Percentiles rank a stretch among this genome's conserved stretches.
These are phyloP conservation scores for Cyclotella atomus DNA, from an alignment of 108 stramenopile species.

Conservation along the genomic window DNA sequence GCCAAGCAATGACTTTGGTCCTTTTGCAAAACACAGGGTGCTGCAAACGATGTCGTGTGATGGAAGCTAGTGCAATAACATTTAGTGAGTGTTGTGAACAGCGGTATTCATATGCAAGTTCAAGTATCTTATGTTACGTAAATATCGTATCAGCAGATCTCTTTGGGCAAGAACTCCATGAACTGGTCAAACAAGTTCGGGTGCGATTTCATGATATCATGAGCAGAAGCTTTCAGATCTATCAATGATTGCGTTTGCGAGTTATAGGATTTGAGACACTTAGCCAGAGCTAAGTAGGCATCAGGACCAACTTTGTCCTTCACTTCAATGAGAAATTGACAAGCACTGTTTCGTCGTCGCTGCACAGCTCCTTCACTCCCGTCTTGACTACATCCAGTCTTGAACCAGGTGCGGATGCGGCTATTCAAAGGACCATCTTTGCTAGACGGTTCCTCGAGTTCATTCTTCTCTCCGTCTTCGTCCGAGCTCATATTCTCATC, in stretches of 20 bases:
- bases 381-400: conserved; percentile 53
- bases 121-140: too few relatives aligned
- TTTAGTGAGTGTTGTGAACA: too few relatives aligned
- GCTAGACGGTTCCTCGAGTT: neutral
- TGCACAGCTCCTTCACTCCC: conserved; percentile 58
- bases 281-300: conserved; percentile 57
- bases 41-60: too few relatives aligned
- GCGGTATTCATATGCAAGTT: neutral
- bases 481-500: conserved; percentile 31
- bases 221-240: conserved; percentile 48
- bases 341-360: conserved; percentile 57
- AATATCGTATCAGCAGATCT: too few relatives aligned
- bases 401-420: conserved; percentile 42
- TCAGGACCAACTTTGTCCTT: conserved; percentile 51
- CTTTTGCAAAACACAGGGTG: too few relatives aligned
- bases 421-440: conserved; percentile 25
- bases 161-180: conserved; percentile 66
- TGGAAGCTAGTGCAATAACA: too few relatives aligned
- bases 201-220: conserved; percentile 58
- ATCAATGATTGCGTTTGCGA: conserved; percentile 38
- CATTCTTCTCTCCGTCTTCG: conserved; percentile 21
- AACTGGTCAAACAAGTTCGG: conserved; percentile 58
- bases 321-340: conserved; percentile 62
- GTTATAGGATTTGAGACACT: conserved; percentile 49
- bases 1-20: too few relatives aligned